Evolutionary conservation across 495 filamentous ascomycete species (phyloP), one percentile per base, ranked within the genome.

Genomic region (Aspergillus leporis): DNA sequence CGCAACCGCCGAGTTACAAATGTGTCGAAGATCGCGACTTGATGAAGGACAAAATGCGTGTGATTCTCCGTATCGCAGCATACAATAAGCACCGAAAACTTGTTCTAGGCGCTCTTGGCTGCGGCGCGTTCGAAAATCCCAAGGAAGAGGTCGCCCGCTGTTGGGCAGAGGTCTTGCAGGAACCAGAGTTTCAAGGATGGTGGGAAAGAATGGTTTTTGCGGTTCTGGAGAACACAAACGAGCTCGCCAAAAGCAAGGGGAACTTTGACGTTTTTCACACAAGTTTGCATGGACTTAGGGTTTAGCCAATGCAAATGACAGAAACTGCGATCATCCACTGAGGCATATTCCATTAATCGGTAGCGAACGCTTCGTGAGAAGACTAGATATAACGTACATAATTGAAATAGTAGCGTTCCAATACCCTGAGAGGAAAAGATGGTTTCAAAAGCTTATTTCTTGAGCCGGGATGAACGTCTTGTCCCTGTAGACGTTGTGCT

Each of bases 81-180:
- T 55, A 61, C 4, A 74, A 79, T 22, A 75, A 73, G 10, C 84
- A 87, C 63, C 70, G 76, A 14, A 72, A 74, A 65, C 61, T 90
- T 13, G 80, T 89, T 13, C 75, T 90, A 2, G 87, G 88, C 0
- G 87, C 87, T 0, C 73, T 89, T 69, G 88, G 88, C 2, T 90
- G 87, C 57, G 87, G 86, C 1, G 83, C 77, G 3, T 89, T 87
- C 69, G 61, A 55, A 6, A 87, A 89, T 61, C 87, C 87, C 9
- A 74, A 77, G 1, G 68, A 73, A 19, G 84, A 84, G 64, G 81
- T 90, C n/a, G 85, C 86, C 30, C 50, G 76, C 31, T 83, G 82
- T 30, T 91, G 85, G 78, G 48, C 59, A 25, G 80, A 85, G 59
- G 82, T 88, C 18, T 76, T 90, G 56, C 28, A 58, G 34, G 84